phyloP scores from a whole-genome alignment of 2,329 filamentous ascomycete genomes.

The Fusarium papillatum region DNA sequence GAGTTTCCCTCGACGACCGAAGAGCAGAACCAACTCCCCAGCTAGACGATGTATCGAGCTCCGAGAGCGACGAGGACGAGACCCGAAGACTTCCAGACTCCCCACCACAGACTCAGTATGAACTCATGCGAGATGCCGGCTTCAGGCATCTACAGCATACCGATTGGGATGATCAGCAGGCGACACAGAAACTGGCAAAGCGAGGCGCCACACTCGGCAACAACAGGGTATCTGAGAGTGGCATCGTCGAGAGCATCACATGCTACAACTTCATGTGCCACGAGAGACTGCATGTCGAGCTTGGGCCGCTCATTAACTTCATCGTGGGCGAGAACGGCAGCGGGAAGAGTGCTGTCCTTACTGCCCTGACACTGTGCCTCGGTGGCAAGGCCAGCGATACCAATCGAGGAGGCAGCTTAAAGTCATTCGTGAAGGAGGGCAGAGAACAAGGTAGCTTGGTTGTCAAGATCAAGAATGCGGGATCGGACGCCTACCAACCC shows the following conservation, averaged over 20 bases:
- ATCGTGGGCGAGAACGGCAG: slow-evolving; percentile 98
- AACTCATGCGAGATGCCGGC: slow-evolving; percentile 69
- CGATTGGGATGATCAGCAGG: slow-evolving; percentile 72
- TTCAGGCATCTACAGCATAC: slow-evolving; percentile 70
- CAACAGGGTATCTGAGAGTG: slow-evolving; percentile 84
- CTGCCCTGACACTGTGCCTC: slow-evolving; percentile 93
- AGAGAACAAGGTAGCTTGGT: slow-evolving; percentile 81
- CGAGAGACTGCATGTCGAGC: slow-evolving; percentile 80
- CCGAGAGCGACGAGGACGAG: slow-evolving; percentile 49
- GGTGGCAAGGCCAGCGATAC: slow-evolving; percentile 94
- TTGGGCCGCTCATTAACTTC: slow-evolving; percentile 98
- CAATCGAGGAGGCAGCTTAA: slow-evolving; percentile 91
- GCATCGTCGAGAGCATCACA: slow-evolving; percentile 88
- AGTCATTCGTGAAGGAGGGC: slow-evolving; percentile 92
- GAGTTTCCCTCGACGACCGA: slow-evolving; percentile 46
- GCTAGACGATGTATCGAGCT: slow-evolving; percentile 41
- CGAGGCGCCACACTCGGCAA: slow-evolving; percentile 66
- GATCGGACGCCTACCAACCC: slow-evolving; percentile 85
- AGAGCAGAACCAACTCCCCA: slow-evolving; percentile 26
- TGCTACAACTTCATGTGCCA: slow-evolving; percentile 99
- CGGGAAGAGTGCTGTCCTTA: slow-evolving; percentile 96
- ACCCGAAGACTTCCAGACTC: slow-evolving; percentile 42
- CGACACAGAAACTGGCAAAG: slow-evolving; percentile 73
- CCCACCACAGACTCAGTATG: slow-evolving; percentile 71
- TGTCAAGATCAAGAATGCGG: slow-evolving; percentile 93